Percentiles rank a stretch among this genome's conserved stretches.
phyloP scores from a whole-genome alignment of 2,329 filamentous ascomycete genomes.

The Neophaeococcomyces mojaviensis region DNA sequence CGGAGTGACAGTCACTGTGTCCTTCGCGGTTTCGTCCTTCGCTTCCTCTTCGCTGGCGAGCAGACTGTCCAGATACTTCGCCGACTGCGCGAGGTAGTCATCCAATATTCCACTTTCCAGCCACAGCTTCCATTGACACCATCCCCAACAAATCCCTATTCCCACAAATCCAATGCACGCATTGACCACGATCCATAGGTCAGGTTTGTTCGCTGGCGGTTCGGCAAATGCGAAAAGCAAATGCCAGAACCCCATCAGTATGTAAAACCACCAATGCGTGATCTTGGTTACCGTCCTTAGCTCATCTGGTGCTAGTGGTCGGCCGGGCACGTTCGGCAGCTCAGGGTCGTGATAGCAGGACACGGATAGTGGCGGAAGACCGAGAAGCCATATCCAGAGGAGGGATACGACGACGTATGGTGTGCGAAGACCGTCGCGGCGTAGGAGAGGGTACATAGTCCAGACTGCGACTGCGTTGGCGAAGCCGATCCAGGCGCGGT shows the following conservation, averaged over 20 bases:
- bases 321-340: slow-evolving; percentile 18
- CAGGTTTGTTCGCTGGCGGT: slow-evolving; percentile 71
- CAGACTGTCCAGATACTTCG: slow-evolving; percentile 1
- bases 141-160: slow-evolving; percentile 81
- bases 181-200: slow-evolving; percentile 90
- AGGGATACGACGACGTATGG: slow-evolving; percentile 80
- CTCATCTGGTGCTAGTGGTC: slow-evolving; percentile 18
- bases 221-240: slow-evolving; percentile 59
- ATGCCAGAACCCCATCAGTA: slow-evolving; percentile 75
- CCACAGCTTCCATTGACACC: slow-evolving; percentile 67
- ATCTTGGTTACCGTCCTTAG: slow-evolving; percentile 46
- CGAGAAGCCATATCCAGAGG: slow-evolving; percentile 86
- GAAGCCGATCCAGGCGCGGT: slow-evolving; percentile 88
- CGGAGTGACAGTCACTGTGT: neutral
- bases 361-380: slow-evolving; percentile 61
- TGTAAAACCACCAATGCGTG: slow-evolving; percentile 69
- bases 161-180: slow-evolving; percentile 77
- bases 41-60: neutral
- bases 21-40: slow-evolving; percentile 1
- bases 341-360: slow-evolving; percentile 20
- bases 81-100: slow-evolving; percentile 13
- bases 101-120: slow-evolving; percentile 21
- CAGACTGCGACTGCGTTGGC: slow-evolving; percentile 82
- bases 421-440: slow-evolving; percentile 72
- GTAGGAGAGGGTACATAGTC: slow-evolving; percentile 89